A percentile compares a stretch with the other conserved stretches of the same genome.
Evolutionary conservation across 257 asterid genomes (phyloP).

Genomic region (Paulownia fortunei): DNA sequence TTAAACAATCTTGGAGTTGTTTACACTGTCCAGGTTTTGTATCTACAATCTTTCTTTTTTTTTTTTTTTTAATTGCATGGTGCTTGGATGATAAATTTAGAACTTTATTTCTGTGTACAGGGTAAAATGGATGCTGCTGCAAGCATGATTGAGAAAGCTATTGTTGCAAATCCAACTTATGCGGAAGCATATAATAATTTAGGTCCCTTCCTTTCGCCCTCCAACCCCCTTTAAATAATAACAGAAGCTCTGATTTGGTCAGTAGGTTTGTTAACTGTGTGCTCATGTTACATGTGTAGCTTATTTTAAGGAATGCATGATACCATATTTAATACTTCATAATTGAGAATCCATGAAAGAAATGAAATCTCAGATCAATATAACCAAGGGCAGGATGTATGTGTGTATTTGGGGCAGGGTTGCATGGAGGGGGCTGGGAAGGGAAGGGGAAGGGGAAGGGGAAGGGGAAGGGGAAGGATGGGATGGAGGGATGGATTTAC

Average conservation of each 20-base stretch:
- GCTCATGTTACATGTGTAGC: slow-evolving; percentile 14
- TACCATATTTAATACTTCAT: slow-evolving; percentile 6
- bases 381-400: background rate
- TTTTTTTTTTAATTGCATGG: background rate
- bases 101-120: slow-evolving; percentile 48
- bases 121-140: slow-evolving; percentile 99
- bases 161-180: slow-evolving; percentile 96
- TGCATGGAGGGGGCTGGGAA: background rate
- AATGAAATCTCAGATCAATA: background rate
- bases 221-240: slow-evolving; percentile 5
- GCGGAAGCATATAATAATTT: slow-evolving; percentile 99
- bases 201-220: slow-evolving; percentile 53
- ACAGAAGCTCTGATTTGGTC: slow-evolving; percentile 12
- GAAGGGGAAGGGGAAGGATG: no score
- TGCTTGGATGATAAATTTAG: slow-evolving; percentile 10
- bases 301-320: slow-evolving; percentile 1
- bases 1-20: slow-evolving; percentile 99
- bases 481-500: background rate
- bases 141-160: slow-evolving; percentile 97
- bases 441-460: background rate
- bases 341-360: slow-evolving; percentile 1
- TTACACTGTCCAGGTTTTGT: slow-evolving; percentile 95
- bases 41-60: slow-evolving; percentile 18
- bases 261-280: background rate
- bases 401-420: background rate